Evolutionary conservation across 2,329 filamentous ascomycete genomes (phyloP), one percentile per base, ranked within the genome.

Genomic region (Fusarium buxicola): DNA sequence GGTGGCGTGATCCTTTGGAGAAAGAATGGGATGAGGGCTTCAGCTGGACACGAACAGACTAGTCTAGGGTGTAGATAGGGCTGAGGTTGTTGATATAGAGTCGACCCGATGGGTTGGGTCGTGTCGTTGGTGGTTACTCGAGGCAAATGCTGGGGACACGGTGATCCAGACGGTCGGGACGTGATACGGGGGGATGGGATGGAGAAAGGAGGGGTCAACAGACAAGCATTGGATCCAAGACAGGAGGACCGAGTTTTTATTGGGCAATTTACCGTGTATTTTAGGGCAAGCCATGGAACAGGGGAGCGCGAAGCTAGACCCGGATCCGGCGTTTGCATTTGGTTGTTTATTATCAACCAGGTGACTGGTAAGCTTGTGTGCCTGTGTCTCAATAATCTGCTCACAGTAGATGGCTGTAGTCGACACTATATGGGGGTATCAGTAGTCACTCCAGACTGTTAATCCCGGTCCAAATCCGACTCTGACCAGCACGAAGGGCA

Each of bases 121-220:
- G 31, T 13, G 15, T 30, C 12, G 27, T 44, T 15, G n/a, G 13
- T 39, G 34, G 36, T 39, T 47, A 28, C 13, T 34, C 21, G 48
- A 45, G 48, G 48, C 3, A 35, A 44, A 44, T 30, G 43, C 43
- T 46, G 43, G 25, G 25, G 25, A 46, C 43, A 43, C 40, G 38
- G 47, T 13, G 48, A 51, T 32, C 47, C 47, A 40, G 30, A 34
- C 35, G 21, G 40, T 40, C 35, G 47, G 47, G 47, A 51, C 44
- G 21, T 25, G 46, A 39, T 49, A 25, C 41, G 18, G 35, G 10
- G 35, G 35, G 35, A 12, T 11, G 16, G 35, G 16, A 10, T 13
- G 16, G 18, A 9, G 11, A 13, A 24, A 7, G 16, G 21, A 13
- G 18, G 41, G 41, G 41, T 45, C 41, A 24, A 16, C 21, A 21